Evolutionary conservation across 805 yeast genomes (phyloP), one percentile per base, ranked within the genome.

Genomic region (Cyberlindnera japonica): DNA sequence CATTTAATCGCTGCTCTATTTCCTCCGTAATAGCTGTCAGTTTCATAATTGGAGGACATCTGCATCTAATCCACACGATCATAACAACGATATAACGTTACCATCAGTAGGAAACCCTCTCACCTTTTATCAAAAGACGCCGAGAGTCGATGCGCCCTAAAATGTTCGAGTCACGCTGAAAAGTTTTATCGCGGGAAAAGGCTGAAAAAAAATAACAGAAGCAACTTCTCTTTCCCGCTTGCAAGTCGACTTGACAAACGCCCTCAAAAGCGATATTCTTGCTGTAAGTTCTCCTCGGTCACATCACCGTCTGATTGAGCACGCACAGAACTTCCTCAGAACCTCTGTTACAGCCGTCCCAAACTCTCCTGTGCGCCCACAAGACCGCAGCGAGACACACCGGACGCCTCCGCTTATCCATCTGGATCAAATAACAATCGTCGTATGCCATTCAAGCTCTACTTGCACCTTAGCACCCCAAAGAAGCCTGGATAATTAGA

Each of bases 401-500:
- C 33, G 21, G 33, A 18, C 13, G n/a, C 33, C 22, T 14, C 21
- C 33, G 10, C 34, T 11, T 11, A 15, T 13, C 8, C 21, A 9
- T 7, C 34, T n/a, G 10, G n/a, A 24, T 15, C 19, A n/a, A n/a
- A n/a, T n/a, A n/a, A 14, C 6, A n/a, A 13, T 15, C 28, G 4
- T 22, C 24, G 16, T 41, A 49, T 49, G 53, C 50, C 48, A 37
- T 36, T 42, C 40, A 44, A 49, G 37, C 47, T 44, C 24, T 37
- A 43, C 32, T 32, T 38, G 28, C 48, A 42, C 41, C 40, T 47
- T 30, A 50, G 40, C 45, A 47, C 48, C 24, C 41, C 52, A 30
- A 50, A 43, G 47, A 50, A 50, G 48, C 54, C 54, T 37, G 51
- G 50, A 41, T 51, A 44, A 50, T 39, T 41, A 29, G 43, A 25